Conservation (phyloP, 345 rosid genomes). For the Psidium guajava region DNA sequence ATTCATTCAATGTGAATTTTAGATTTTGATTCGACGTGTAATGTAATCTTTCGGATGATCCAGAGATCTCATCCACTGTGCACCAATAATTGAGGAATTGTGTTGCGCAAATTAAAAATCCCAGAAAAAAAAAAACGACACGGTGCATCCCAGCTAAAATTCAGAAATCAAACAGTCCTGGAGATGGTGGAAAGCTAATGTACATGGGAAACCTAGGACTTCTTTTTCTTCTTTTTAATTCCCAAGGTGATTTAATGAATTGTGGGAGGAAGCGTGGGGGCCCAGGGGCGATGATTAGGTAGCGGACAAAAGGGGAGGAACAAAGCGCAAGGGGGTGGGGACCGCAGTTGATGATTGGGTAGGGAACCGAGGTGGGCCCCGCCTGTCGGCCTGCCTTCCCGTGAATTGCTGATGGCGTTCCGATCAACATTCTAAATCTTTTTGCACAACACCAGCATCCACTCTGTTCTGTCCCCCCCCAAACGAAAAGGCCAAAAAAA, state of each 20-base stretch:
- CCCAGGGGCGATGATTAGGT: conserved; percentile 12
- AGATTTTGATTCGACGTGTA: fast-evolving
- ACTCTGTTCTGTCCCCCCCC: too few species aligned
- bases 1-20: fast-evolving
- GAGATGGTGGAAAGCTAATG: too few species aligned
- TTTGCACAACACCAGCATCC: too few species aligned
- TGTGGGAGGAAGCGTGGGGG: background rate
- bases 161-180: too few species aligned
- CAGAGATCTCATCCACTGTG: fast-evolving
- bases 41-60: fast-evolving
- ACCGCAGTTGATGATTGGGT: conserved; percentile 41
- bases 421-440: too few species aligned
- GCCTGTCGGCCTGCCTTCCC: conserved; percentile 36
- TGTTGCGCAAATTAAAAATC: background rate
- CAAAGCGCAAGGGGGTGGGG: conserved; percentile 3
- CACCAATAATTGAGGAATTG: fast-evolving
- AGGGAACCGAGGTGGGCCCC: conserved; percentile 38
- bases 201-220: too few species aligned
- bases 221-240: too few species aligned
- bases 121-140: background rate
- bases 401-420: background rate
- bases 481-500: too few species aligned
- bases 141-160: background rate
- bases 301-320: conserved; percentile 9
- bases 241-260: too few species aligned